Evolutionary conservation across 2,329 filamentous ascomycete species (phyloP).

Genomic region (Aspergillus novoparasiticus): DNA sequence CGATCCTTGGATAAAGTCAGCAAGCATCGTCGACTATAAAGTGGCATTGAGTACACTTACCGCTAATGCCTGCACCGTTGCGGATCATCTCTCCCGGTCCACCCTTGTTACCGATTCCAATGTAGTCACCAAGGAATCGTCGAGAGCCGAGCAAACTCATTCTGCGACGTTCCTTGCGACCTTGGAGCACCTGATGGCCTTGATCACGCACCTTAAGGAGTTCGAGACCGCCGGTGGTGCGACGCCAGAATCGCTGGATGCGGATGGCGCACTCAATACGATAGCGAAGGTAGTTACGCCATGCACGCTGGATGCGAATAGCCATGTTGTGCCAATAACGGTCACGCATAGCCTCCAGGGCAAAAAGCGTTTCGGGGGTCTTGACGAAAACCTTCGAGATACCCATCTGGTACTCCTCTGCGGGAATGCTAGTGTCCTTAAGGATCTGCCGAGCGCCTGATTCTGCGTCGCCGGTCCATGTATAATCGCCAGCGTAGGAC

Average conservation of each 20-base stretch:
- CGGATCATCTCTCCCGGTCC: conserved; percentile 83
- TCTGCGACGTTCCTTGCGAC: conserved; percentile 85
- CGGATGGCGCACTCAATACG: conserved; percentile 88
- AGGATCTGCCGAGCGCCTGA: conserved; percentile 89
- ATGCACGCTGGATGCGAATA: conserved; percentile 93
- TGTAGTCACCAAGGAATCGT: conserved; percentile 91
- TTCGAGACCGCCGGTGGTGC: conserved; percentile 86
- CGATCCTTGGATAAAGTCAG: conserved; percentile 31
- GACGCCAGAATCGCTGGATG: conserved; percentile 94
- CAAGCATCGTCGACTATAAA: neutral
- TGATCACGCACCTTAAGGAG: conserved; percentile 86
- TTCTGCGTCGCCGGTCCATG: conserved; percentile 86
- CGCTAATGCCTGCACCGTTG: conserved; percentile 68
- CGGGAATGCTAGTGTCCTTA: conserved; percentile 92
- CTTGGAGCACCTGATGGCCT: conserved; percentile 78
- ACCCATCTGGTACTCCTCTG: conserved; percentile 96
- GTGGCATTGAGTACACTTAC: conserved; percentile 45
- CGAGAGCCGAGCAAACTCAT: conserved; percentile 91
- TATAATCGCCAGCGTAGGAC: conserved; percentile 96
- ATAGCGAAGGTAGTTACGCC: conserved; percentile 94
- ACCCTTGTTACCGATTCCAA: conserved; percentile 78
- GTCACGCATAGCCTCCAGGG: conserved; percentile 95
- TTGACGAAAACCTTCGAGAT: conserved; percentile 98
- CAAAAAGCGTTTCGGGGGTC: conserved; percentile 94
- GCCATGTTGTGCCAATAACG: conserved; percentile 99